Conservation (phyloP, 768 basidiomycete genomes). For the Macrocybe gigantea region DNA sequence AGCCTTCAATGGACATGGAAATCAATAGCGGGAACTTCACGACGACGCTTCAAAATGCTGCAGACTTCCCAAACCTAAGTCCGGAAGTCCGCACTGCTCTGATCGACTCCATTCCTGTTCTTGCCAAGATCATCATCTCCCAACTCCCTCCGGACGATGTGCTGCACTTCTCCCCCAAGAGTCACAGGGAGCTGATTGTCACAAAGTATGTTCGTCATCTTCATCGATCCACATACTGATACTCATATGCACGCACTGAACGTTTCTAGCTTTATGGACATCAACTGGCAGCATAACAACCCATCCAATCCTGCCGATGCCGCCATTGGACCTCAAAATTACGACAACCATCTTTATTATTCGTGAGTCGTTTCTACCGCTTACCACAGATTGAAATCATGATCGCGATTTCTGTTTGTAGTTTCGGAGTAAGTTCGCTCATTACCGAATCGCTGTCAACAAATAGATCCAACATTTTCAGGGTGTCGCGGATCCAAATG, state of each 20-base stretch:
- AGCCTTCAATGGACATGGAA: background rate
- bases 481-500: constrained; percentile 66
- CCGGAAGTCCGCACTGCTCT: constrained; percentile 24
- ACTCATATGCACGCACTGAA: constrained; percentile 5
- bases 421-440: constrained; percentile 47
- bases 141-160: constrained; percentile 20
- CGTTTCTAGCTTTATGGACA: constrained; percentile 70
- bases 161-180: constrained; percentile 8
- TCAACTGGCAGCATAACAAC: constrained; percentile 68
- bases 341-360: constrained; percentile 80
- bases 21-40: constrained; percentile 16
- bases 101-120: constrained; percentile 29
- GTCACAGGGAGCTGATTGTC: constrained; percentile 15
- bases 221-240: background rate
- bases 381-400: background rate
- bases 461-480: constrained; percentile 17
- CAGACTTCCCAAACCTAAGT: constrained; percentile 18
- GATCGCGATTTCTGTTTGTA: constrained; percentile 13
- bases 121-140: constrained; percentile 28
- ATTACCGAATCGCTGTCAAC: background rate
- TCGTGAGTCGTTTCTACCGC: constrained; percentile 32
- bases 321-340: constrained; percentile 61
- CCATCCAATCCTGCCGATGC: constrained; percentile 68
- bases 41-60: constrained; percentile 13
- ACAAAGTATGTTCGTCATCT: constrained; percentile 27